phyloP scores from a whole-genome alignment of 2,329 filamentous ascomycete genomes.

The Exophiala xenobiotica region DNA sequence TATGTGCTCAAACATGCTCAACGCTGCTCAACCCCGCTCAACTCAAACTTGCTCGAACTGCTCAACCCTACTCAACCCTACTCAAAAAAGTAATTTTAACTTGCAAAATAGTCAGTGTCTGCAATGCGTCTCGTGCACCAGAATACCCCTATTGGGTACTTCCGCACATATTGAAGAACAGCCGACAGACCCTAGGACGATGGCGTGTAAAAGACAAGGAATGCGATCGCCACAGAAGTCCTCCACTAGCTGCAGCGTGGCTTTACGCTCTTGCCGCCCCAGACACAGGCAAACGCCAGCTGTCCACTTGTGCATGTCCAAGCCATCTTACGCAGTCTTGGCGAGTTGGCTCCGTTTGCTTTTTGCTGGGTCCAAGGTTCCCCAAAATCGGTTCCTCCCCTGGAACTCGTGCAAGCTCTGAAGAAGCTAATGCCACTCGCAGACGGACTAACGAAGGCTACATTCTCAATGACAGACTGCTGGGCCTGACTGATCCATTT shows the following conservation, averaged over 20 bases:
- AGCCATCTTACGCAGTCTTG: conserved; percentile 8
- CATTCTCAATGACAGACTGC: conserved; percentile 8
- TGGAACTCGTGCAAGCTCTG: conserved; percentile 4
- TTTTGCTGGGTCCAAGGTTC: conserved; percentile 8
- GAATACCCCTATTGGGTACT: conserved; percentile 8
- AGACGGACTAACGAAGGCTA: conserved; percentile 9
- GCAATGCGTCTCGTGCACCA: conserved; percentile 7
- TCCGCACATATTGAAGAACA: conserved; percentile 7
- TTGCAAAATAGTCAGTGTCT: conserved; percentile 9
- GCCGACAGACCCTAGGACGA: conserved; percentile 5
- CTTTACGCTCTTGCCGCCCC: conserved; percentile 7
- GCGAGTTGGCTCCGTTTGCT: conserved; percentile 8
- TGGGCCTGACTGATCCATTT: conserved; percentile 1
- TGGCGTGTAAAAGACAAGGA: conserved; percentile 8
- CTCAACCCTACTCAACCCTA: conserved; percentile 6
- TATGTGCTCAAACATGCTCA: conserved; percentile 1
- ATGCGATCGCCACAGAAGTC: conserved; percentile 6
- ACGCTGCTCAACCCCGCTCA: neutral
- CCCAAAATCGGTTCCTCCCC: conserved; percentile 7
- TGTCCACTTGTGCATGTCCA: conserved; percentile 2
- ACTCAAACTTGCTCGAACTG: conserved; percentile 7
- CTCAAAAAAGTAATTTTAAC: conserved; percentile 8
- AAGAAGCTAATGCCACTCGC: conserved; percentile 1
- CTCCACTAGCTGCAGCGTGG: conserved; percentile 7
- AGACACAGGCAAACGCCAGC: conserved; percentile 2